These are phyloP conservation scores for Coemansia sp. DNA, from an alignment of 192 early-diverging fungal species.

Conservation along the genomic window DNA sequence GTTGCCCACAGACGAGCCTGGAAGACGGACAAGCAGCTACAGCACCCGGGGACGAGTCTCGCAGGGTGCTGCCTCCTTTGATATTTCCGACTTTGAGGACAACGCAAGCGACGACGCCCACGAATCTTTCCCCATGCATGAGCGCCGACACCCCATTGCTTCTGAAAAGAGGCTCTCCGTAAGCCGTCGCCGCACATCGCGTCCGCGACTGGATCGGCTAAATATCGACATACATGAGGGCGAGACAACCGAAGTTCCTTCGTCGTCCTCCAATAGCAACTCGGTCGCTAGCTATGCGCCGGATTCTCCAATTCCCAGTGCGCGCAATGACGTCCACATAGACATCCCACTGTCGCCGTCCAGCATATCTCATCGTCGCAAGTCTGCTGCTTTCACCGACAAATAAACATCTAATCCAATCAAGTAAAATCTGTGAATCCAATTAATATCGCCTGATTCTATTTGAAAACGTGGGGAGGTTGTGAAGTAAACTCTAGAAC, in stretches of 20 bases:
- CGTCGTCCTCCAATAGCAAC: slow-evolving; percentile 41
- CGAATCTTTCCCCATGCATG: slow-evolving; percentile 50
- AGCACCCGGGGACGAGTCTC: slow-evolving; percentile 21
- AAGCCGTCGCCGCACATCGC: slow-evolving; percentile 25
- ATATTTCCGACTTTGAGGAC: slow-evolving; percentile 48
- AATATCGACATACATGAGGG: slow-evolving; percentile 24
- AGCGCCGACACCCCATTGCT: slow-evolving; percentile 34
- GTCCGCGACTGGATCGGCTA: slow-evolving; percentile 10
- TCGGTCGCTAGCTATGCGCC: slow-evolving; percentile 33
- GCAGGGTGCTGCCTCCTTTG: slow-evolving; percentile 25
- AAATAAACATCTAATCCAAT: neutral
- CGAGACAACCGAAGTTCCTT: slow-evolving; percentile 38
- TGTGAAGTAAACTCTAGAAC: neutral
- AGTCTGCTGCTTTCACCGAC: slow-evolving; percentile 11
- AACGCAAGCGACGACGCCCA: slow-evolving; percentile 18
- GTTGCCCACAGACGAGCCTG: slow-evolving; percentile 48
- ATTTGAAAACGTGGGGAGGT: neutral
- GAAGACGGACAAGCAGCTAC: slow-evolving; percentile 31
- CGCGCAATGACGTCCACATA: slow-evolving; percentile 32
- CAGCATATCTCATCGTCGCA: slow-evolving; percentile 26
- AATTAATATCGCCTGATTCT: too few relatives aligned
- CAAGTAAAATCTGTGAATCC: too few relatives aligned
- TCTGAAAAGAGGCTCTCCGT: slow-evolving; percentile 34
- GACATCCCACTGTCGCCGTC: slow-evolving; percentile 45
- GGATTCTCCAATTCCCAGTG: slow-evolving; percentile 22